Base-by-base conservation (phyloP, 108 stramenopile genomes). In the Cyclotella cryptica region DNA sequence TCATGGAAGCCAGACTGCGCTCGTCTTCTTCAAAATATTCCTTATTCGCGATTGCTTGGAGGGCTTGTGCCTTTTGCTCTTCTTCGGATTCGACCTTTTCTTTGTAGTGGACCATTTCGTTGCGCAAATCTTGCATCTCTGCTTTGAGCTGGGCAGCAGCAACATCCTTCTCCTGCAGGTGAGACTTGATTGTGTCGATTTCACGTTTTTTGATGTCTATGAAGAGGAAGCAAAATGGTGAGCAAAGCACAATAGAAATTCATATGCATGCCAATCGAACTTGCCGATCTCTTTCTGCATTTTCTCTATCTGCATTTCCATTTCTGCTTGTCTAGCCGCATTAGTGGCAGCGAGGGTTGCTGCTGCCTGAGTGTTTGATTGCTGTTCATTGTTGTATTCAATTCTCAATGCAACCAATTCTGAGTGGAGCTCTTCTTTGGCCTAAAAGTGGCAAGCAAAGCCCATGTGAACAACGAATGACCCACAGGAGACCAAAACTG, bases 321-420 rank as follows among this genome's bases (percentile, higher is more conserved):
- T 75, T 46, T 82, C 81, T 35, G 69, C 74, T 45, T 82, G 81
- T 14, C 81, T 74, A 22, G 81, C 81, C 14, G 81, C 74, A 72
- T 82, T 82, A 11, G 81, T 82, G 55, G 81, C 81, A 28, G 81
- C 81, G 42, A 82, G 68, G 12, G 81, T 42, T 21, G 81, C 81
- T 40, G 81, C 81, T 15, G 69, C 81, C 40, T 82, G 81, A 6
- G 68, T 75, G 59, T 69, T 75, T 17, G 74, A 75, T 63, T 82
- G 68, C 53, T 47, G 68, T 39, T 82, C 74, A 18, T 71, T 82
- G 1, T 82, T 74, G n/a, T 24, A 46, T 42, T 82, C 74, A 41
- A 44, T 47, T 66, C 53, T 82, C 26, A 75, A 42, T 17, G 63
- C 40, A 43, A 69, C 66, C 10, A 75, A 46, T 61, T 82, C 81